phyloP scores from a whole-genome alignment of 208 protist genomes.

The Wallacemonas rigidus region DNA sequence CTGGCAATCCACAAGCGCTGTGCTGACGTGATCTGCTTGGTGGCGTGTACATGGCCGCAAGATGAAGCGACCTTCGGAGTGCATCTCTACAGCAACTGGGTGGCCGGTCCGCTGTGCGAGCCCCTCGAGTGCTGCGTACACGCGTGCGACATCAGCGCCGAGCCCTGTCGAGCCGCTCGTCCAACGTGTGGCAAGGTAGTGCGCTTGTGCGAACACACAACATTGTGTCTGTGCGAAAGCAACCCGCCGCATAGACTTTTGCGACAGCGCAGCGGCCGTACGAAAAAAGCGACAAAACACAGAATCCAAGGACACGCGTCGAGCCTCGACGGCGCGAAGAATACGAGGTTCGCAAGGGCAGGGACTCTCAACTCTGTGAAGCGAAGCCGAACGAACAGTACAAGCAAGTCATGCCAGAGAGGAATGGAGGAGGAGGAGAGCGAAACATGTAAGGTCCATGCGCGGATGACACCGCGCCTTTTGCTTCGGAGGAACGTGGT shows the following conservation, averaged over 20 bases:
- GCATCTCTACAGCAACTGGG: neutral
- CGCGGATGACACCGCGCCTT: too few species aligned
- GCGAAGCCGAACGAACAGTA: neutral
- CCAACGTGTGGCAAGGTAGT: neutral
- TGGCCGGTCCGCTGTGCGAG: slow-evolving; percentile 1
- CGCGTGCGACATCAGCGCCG: neutral
- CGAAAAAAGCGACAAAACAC: too few species aligned
- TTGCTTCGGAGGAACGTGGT: too few species aligned
- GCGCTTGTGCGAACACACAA: neutral
- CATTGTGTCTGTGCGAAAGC: neutral
- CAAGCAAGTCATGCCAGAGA: neutral
- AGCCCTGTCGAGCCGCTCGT: neutral
- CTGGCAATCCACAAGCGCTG: neutral
- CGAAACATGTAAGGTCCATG: neutral
- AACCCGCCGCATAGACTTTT: too few species aligned
- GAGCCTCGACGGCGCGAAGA: too few species aligned
- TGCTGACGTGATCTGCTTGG: neutral
- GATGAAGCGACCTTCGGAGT: slow-evolving; percentile 2
- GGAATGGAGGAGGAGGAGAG: neutral
- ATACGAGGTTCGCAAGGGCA: too few species aligned
- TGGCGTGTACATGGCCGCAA: neutral
- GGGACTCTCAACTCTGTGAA: neutral
- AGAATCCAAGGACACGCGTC: too few species aligned
- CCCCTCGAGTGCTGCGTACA: neutral
- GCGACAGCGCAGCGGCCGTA: too few species aligned